phyloP scores from a whole-genome alignment of 371 early-diverging fungal genomes.

The Mucor irregularis region DNA sequence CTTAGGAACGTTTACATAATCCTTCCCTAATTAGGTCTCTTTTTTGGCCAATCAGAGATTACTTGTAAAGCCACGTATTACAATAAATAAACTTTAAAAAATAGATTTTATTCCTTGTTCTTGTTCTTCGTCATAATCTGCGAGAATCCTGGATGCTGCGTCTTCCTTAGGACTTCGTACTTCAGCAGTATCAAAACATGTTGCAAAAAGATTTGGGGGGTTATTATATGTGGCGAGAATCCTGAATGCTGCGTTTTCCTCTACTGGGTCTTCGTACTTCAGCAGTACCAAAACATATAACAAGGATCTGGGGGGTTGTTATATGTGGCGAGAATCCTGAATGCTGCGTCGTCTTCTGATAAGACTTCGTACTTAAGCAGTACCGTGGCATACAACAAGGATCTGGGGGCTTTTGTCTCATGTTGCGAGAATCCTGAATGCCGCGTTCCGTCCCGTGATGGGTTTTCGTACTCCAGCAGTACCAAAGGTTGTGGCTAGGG shows the following conservation, averaged over 20 bases:
- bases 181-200: constrained; percentile 9
- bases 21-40: no score
- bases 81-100: constrained; percentile 2
- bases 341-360: constrained; percentile 10
- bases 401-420: constrained; percentile 3
- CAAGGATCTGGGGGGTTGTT: constrained; percentile 8
- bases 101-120: background rate
- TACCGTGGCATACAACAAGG: constrained; percentile 9
- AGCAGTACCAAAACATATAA: constrained; percentile 7
- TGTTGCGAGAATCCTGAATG: constrained; percentile 9
- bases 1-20: no score
- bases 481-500: constrained; percentile 12
- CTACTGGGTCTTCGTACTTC: constrained; percentile 11
- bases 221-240: constrained; percentile 7
- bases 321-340: constrained; percentile 7
- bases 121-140: constrained; percentile 8
- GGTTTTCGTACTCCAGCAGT: constrained; percentile 12
- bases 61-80: no score
- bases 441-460: constrained; percentile 9
- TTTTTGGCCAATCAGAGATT: no score
- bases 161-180: constrained; percentile 11
- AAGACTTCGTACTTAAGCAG: constrained; percentile 10
- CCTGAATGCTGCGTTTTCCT: constrained; percentile 12
- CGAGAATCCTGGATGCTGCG: constrained; percentile 9
- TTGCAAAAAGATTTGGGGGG: constrained; percentile 5